These are phyloP conservation scores for Arabidopsis thaliana DNA, from an alignment of 345 rosid genomes.

Conservation along the genomic window DNA sequence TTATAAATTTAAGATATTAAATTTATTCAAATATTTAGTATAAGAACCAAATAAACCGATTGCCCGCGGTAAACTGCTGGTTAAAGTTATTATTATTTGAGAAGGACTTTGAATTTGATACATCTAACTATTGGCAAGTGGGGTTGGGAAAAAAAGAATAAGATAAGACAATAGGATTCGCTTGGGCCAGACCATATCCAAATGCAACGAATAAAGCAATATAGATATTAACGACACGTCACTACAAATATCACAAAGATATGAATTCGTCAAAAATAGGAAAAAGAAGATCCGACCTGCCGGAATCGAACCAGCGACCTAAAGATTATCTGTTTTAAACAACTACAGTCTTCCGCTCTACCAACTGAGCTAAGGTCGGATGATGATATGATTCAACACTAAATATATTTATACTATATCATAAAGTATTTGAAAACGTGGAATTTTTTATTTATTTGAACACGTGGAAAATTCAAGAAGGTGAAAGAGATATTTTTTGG, in stretches of 20 bases:
- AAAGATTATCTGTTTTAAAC: slow-evolving; percentile 36
- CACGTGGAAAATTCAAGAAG: not conserved
- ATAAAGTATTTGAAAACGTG: not conserved
- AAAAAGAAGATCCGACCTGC: slow-evolving; percentile 51
- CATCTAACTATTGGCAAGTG: slow-evolving; percentile 12
- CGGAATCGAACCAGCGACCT: slow-evolving; percentile 77
- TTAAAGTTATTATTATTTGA: slow-evolving; percentile 25
- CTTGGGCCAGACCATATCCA: slow-evolving; percentile 19
- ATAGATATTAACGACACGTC: slow-evolving; percentile 4
- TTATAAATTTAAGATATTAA: no score
- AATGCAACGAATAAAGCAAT: not conserved
- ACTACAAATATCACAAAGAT: not conserved
- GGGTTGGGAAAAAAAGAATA: not conserved
- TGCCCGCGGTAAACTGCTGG: no score
- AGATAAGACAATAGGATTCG: slow-evolving; percentile 29
- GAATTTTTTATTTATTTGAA: no score
- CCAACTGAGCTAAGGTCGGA: slow-evolving; percentile 99
- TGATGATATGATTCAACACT: accelerated
- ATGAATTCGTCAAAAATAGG: not conserved
- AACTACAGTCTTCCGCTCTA: slow-evolving; percentile 99
- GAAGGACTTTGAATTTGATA: not conserved
- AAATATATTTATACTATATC: no score
- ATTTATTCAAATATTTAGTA: no score
- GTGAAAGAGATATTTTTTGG: not conserved
- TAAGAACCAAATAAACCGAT: no score